These are phyloP conservation scores for Didymella glomerata DNA, from an alignment of 2,329 filamentous ascomycete genomes.

Conservation along the genomic window DNA sequence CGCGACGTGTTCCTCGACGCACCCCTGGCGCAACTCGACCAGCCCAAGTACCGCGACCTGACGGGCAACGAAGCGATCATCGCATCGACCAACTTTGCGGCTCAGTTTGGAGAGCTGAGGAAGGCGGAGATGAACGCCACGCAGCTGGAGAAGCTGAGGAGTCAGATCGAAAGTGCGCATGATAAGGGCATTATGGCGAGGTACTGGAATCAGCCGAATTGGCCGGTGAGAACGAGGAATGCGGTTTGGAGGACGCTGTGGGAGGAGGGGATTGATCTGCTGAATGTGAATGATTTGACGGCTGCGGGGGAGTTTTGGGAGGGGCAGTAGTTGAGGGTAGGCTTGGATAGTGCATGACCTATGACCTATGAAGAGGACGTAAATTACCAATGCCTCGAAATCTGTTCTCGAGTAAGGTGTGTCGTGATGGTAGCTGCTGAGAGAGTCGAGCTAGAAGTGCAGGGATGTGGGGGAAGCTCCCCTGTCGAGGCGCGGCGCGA, in stretches of 20 bases:
- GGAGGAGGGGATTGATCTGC: constrained; percentile 65
- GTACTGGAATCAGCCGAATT: constrained; percentile 71
- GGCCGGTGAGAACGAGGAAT: constrained; percentile 61
- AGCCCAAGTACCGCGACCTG: constrained; percentile 55
- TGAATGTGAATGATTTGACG: constrained; percentile 71
- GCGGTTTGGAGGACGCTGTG: constrained; percentile 63
- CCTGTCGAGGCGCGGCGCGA: constrained; percentile 17
- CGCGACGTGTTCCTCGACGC: constrained; percentile 68
- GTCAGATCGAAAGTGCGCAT: constrained; percentile 63
- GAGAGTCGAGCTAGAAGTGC: neutral
- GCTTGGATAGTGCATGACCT: neutral
- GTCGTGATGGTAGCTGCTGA: neutral
- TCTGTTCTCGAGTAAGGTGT: neutral
- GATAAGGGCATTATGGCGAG: constrained; percentile 65
- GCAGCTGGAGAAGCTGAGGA: constrained; percentile 61
- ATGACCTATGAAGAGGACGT: neutral
- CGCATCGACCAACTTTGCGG: constrained; percentile 61
- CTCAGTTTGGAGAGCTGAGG: constrained; percentile 52
- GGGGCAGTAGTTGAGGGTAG: constrained; percentile 9
- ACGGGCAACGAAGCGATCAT: constrained; percentile 61
- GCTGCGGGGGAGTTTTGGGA: constrained; percentile 56
- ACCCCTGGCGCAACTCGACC: constrained; percentile 57
- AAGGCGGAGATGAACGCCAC: constrained; percentile 53
- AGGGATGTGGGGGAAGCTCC: constrained; percentile 15
- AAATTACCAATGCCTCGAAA: neutral